Percentiles rank a stretch among this genome's conserved stretches.
Conservation (phyloP, 2,329 filamentous ascomycete genomes). For the Pyrenophora teres region DNA sequence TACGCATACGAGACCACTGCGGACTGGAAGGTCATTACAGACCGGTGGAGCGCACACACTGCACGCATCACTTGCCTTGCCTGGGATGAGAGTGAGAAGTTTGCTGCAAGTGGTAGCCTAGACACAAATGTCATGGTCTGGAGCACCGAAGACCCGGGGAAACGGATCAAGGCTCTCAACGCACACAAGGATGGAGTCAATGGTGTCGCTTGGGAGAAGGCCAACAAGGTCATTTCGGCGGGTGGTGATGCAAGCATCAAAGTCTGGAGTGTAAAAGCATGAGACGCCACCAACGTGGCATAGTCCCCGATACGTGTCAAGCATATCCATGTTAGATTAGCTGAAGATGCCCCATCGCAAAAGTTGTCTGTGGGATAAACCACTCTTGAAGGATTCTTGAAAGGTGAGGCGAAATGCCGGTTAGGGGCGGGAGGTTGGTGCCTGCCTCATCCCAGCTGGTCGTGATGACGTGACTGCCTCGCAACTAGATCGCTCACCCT, state of each 20-base stretch:
- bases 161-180: slow-evolving; percentile 80
- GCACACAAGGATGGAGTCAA: slow-evolving; percentile 96
- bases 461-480: slow-evolving; percentile 2
- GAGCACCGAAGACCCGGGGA: slow-evolving; percentile 82
- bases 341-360: not conserved
- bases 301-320: not conserved
- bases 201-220: slow-evolving; percentile 77
- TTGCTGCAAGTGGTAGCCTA: slow-evolving; percentile 80
- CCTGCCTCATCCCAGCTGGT: slow-evolving; percentile 3
- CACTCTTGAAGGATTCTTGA: not conserved
- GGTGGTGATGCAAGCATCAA: slow-evolving; percentile 92
- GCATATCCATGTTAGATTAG: not conserved
- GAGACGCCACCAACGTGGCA: slow-evolving; percentile 6
- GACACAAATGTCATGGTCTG: slow-evolving; percentile 94
- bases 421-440: not conserved
- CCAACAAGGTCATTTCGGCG: slow-evolving; percentile 70
- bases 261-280: slow-evolving; percentile 66
- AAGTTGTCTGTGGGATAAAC: not conserved
- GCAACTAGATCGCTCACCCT: not conserved
- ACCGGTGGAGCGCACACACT: slow-evolving; percentile 76
- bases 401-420: slow-evolving; percentile 11
- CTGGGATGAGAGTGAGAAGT: slow-evolving; percentile 78
- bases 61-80: slow-evolving; percentile 69
- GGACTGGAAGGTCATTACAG: slow-evolving; percentile 75
- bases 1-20: slow-evolving; percentile 70